Percentiles rank a stretch among this genome's conserved stretches.
These are phyloP conservation scores for Saccharomyces hybrid DNA, from an alignment of 1,139 yeast species.

Conservation along the genomic window DNA sequence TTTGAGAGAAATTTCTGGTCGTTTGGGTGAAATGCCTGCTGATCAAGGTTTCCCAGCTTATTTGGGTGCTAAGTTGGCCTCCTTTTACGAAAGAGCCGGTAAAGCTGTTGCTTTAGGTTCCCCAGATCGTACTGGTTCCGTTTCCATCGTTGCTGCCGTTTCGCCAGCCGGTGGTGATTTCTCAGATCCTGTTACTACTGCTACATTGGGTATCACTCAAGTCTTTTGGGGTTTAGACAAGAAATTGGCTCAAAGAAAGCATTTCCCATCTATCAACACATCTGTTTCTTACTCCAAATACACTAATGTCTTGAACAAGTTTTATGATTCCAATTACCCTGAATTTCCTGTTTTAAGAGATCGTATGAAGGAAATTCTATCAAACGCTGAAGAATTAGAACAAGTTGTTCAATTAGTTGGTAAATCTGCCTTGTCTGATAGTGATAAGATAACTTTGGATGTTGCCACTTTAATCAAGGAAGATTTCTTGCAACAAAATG, in stretches of 20 bases:
- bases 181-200: constrained; percentile 98
- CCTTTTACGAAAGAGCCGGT: constrained; percentile 99
- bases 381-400: constrained; percentile 96
- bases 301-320: constrained; percentile 77
- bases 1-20: constrained; percentile 98
- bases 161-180: constrained; percentile 99
- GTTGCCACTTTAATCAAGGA: constrained; percentile 88
- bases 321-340: constrained; percentile 78
- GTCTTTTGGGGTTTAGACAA: constrained; percentile 99
- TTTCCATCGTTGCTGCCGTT: constrained; percentile 98
- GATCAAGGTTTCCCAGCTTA: constrained; percentile 99
- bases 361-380: constrained; percentile 85
- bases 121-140: constrained; percentile 94
- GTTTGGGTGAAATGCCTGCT: constrained; percentile 99
- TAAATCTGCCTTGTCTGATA: constrained; percentile 92
- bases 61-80: constrained; percentile 96
- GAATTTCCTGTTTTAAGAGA: constrained; percentile 88
- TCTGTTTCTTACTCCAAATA: constrained; percentile 94
- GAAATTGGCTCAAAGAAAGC: constrained; percentile 98
- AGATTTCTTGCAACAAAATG: constrained; percentile 98
- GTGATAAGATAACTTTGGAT: constrained; percentile 93
- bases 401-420: constrained; percentile 99
- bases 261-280: constrained; percentile 97
- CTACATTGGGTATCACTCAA: constrained; percentile 97
- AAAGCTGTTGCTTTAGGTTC: constrained; percentile 92